Evolutionary conservation across 1,139 yeast genomes (phyloP).

Genomic region (Blastobotrys elegans): DNA sequence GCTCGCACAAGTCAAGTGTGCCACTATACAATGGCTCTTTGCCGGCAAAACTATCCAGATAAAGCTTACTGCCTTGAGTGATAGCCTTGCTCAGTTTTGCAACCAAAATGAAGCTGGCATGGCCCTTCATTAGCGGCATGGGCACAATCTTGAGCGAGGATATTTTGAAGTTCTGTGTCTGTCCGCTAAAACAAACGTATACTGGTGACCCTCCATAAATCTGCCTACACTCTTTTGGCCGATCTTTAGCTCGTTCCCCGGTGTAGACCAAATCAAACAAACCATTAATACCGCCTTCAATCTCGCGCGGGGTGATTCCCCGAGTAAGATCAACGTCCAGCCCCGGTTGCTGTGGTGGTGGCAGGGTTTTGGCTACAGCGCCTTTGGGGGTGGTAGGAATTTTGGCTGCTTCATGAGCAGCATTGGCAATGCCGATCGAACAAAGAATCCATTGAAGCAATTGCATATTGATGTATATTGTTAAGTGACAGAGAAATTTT

Average conservation of each 20-base stretch:
- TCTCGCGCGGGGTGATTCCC: neutral
- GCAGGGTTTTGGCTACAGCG: neutral
- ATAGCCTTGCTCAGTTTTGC: slow-evolving; percentile 22
- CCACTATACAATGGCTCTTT: slow-evolving; percentile 21
- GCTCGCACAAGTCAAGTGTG: slow-evolving; percentile 27
- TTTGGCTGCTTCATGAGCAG: slow-evolving; percentile 1
- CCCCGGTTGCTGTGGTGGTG: neutral
- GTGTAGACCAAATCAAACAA: slow-evolving; percentile 9
- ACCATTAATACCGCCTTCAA: slow-evolving; percentile 4
- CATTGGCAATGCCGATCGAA: too few species aligned
- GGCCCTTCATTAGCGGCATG: slow-evolving; percentile 30
- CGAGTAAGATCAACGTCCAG: neutral
- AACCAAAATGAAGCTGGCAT: slow-evolving; percentile 23
- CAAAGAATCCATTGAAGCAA: too few species aligned
- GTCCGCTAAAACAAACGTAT: slow-evolving; percentile 1
- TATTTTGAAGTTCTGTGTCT: slow-evolving; percentile 6
- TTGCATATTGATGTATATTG: too few species aligned
- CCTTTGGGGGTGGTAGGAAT: slow-evolving; percentile 1
- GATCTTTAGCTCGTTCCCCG: slow-evolving; percentile 3
- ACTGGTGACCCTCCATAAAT: slow-evolving; percentile 5
- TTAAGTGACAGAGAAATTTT: too few species aligned
- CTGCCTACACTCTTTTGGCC: slow-evolving; percentile 7
- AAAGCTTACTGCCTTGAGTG: slow-evolving; percentile 23
- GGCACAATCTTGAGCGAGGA: slow-evolving; percentile 20
- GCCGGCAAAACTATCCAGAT: slow-evolving; percentile 23